Conservation (phyloP, 2,329 filamentous ascomycete genomes). For the Botrytis porri region DNA sequence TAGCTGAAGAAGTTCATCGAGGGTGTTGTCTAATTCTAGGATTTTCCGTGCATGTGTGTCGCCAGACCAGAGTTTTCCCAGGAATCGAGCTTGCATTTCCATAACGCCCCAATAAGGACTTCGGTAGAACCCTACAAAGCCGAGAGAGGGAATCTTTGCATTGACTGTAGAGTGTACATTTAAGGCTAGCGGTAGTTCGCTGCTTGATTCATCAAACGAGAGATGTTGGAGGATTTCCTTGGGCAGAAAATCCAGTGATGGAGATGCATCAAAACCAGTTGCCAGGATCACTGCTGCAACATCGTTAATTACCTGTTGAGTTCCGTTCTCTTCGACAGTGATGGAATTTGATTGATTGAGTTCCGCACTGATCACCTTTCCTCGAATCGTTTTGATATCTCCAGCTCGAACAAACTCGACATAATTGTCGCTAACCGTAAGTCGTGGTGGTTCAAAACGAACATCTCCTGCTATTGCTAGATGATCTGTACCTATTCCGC, state of each 20-base stretch:
- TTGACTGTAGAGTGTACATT: constrained; percentile 66
- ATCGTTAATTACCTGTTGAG: constrained; percentile 45
- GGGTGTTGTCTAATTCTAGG: constrained; percentile 29
- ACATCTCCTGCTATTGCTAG: constrained; percentile 33
- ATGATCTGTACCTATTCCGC: constrained; percentile 42
- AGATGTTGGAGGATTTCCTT: constrained; percentile 53
- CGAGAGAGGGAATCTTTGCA: constrained; percentile 59
- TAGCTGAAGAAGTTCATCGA: constrained; percentile 33
- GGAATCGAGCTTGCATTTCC: constrained; percentile 76
- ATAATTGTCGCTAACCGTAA: constrained; percentile 71
- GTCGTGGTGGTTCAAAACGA: constrained; percentile 53
- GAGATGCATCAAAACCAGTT: constrained; percentile 68
- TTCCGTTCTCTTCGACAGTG: constrained; percentile 37
- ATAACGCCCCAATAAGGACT: constrained; percentile 84
- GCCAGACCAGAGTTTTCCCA: constrained; percentile 58
- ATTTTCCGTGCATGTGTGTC: constrained; percentile 30
- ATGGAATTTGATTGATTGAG: constrained; percentile 7
- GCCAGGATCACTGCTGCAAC: constrained; percentile 69
- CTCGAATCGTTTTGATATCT: constrained; percentile 46
- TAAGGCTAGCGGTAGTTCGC: constrained; percentile 59
- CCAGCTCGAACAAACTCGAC: constrained; percentile 69
- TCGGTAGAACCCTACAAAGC: constrained; percentile 81
- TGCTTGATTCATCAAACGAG: constrained; percentile 49
- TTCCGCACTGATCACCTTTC: constrained; percentile 24
- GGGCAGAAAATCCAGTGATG: constrained; percentile 64